Percentiles rank a stretch among this genome's conserved stretches.
phyloP scores from a whole-genome alignment of 345 rosid species.

The Odontarrhena argentea region DNA sequence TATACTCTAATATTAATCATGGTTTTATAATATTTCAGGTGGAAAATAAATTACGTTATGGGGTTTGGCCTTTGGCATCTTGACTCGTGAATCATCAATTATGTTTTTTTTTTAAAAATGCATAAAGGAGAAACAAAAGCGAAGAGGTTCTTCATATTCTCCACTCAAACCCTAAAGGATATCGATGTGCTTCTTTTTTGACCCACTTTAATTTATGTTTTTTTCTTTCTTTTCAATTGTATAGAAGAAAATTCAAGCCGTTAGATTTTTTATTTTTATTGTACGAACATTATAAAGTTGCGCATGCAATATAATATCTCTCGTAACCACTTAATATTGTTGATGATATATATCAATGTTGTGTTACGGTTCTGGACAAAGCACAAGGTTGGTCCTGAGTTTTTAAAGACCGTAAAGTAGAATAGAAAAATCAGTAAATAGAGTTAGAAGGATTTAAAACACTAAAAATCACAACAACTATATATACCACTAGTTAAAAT shows the following conservation, averaged over 20 bases:
- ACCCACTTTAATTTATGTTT: conserved; percentile 27
- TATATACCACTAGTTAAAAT: too few species aligned
- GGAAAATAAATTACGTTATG: conserved; percentile 32
- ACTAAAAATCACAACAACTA: too few species aligned
- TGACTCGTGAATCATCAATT: conserved; percentile 1
- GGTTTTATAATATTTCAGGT: conserved; percentile 11
- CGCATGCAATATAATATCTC: conserved; percentile 2
- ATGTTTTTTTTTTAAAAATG: neutral
- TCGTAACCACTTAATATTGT: neutral
- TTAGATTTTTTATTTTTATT: conserved; percentile 17
- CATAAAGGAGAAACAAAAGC: conserved; percentile 33
- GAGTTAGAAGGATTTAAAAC: too few species aligned
- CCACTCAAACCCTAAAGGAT: conserved; percentile 34
- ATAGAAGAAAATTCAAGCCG: conserved; percentile 31
- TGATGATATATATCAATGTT: neutral
- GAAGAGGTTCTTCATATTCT: conserved; percentile 36
- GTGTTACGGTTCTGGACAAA: too few species aligned
- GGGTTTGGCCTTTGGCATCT: neutral
- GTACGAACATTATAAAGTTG: neutral
- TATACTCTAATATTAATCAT: conserved; percentile 1
- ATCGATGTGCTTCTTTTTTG: conserved; percentile 17
- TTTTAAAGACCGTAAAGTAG: too few species aligned
- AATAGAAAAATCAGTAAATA: too few species aligned
- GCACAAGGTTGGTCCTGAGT: too few species aligned
- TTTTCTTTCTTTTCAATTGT: conserved; percentile 11